Evolutionary conservation across 768 basidiomycete genomes (phyloP).

Genomic region (Calocera viscosa): DNA sequence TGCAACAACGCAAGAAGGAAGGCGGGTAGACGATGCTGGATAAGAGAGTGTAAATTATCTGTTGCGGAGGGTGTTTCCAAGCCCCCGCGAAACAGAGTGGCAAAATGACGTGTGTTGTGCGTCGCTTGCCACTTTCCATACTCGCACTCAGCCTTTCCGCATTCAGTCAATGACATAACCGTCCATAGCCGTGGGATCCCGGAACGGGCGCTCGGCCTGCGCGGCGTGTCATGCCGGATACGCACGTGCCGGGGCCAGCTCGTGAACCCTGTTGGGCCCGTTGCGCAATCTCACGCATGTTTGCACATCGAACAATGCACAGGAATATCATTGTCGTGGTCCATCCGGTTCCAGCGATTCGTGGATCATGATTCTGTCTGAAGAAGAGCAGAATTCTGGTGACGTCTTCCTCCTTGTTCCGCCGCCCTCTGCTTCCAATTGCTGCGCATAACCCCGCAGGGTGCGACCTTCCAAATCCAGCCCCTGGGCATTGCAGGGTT

Average conservation of each 20-base stretch:
- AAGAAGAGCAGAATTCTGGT: not conserved
- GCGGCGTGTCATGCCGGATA: not conserved
- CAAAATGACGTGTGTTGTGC: not conserved
- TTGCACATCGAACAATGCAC: not conserved
- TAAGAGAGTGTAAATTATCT: not conserved
- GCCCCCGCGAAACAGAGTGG: not conserved
- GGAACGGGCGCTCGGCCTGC: not conserved
- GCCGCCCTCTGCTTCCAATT: too few species aligned
- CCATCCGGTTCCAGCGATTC: not conserved
- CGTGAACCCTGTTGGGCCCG: too few species aligned
- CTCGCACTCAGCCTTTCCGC: not conserved
- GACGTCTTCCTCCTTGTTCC: not conserved
- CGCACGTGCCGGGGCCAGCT: not conserved
- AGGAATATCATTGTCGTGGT: not conserved
- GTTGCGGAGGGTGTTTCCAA: not conserved
- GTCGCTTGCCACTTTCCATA: not conserved
- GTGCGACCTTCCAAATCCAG: not conserved
- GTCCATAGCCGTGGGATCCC: not conserved
- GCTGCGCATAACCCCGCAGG: not conserved
- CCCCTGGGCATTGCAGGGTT: too few species aligned
- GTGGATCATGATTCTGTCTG: not conserved
- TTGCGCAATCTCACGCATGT: not conserved
- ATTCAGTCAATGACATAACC: not conserved
- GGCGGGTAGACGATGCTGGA: not conserved
- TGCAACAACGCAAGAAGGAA: not conserved